These are phyloP conservation scores for Allomyces arbusculus DNA, from an alignment of 192 early-diverging fungal genomes.

Conservation along the genomic window DNA sequence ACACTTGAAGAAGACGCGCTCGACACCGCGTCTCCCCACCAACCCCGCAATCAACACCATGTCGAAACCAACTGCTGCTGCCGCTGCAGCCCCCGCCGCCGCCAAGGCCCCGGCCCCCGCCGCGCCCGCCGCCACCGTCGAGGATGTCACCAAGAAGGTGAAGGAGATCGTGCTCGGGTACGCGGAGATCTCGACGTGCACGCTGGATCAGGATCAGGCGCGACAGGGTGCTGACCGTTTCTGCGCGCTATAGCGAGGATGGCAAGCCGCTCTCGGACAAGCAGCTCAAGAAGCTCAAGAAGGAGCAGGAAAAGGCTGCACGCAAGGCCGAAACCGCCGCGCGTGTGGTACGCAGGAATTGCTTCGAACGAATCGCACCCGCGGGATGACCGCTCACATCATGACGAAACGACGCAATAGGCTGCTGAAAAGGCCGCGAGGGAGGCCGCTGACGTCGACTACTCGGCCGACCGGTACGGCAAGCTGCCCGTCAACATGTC, in stretches of 20 bases:
- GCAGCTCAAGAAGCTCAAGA: constrained; percentile 82
- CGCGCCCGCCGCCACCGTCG: constrained; percentile 5
- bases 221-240: neutral
- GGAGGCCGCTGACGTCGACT: constrained; percentile 44
- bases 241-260: constrained; percentile 27
- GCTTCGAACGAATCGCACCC: too few species aligned
- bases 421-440: constrained; percentile 49
- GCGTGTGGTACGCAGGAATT: constrained; percentile 5
- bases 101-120: too few species aligned
- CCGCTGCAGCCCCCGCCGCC: too few species aligned
- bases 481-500: constrained; percentile 72
- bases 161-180: constrained; percentile 30
- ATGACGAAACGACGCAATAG: too few species aligned
- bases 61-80: too few species aligned
- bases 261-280: constrained; percentile 81
- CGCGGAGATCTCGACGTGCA: neutral
- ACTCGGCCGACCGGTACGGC: constrained; percentile 69
- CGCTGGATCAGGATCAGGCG: neutral
- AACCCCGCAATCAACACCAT: too few species aligned
- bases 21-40: too few species aligned
- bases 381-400: too few species aligned
- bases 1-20: too few species aligned
- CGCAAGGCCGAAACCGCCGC: constrained; percentile 42
- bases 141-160: constrained; percentile 16
- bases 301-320: constrained; percentile 68